phyloP scores from a whole-genome alignment of 805 yeast genomes.

The Starmerella ratchasimensis region DNA sequence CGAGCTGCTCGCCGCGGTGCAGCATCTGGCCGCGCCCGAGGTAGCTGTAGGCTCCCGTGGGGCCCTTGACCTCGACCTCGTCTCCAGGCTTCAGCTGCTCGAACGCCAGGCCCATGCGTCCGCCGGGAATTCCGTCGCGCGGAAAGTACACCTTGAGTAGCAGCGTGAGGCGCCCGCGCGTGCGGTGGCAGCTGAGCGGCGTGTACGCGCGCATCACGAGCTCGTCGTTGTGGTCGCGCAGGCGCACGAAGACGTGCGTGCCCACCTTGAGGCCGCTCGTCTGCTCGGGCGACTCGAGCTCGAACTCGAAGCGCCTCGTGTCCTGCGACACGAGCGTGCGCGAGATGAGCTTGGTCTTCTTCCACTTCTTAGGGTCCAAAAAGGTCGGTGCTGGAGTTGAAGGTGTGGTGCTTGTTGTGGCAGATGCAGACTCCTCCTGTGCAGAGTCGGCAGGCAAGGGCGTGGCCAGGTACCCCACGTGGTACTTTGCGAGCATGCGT shows the following conservation, averaged over 20 bases:
- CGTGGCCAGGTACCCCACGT: slow-evolving; percentile 22
- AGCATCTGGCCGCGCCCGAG: slow-evolving; percentile 10
- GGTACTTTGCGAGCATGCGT: slow-evolving; percentile 45
- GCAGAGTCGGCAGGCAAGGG: slow-evolving; percentile 16
- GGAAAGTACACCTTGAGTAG: slow-evolving; percentile 29
- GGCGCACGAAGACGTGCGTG: slow-evolving; percentile 25
- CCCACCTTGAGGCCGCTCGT: slow-evolving; percentile 27
- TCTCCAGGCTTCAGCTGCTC: slow-evolving; percentile 22
- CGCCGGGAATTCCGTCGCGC: slow-evolving; percentile 24
- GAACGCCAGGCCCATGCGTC: slow-evolving; percentile 25
- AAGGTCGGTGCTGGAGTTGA: no score
- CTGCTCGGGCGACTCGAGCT: slow-evolving; percentile 25
- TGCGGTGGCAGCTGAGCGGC: slow-evolving; percentile 24
- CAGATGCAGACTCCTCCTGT: slow-evolving; percentile 20
- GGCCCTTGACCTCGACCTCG: slow-evolving; percentile 24
- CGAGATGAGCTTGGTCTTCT: slow-evolving; percentile 17
- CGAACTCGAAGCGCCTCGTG: slow-evolving; percentile 24
- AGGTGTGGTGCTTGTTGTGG: no score
- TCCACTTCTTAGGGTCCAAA: slow-evolving; percentile 26
- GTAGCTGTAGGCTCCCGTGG: slow-evolving; percentile 26
- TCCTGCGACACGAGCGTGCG: slow-evolving; percentile 24
- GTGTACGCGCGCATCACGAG: slow-evolving; percentile 29
- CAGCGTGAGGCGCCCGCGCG: slow-evolving; percentile 24
- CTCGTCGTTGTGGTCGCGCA: slow-evolving; percentile 20
- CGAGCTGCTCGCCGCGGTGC: slow-evolving; percentile 1